phyloP scores from a whole-genome alignment of 2,329 filamentous ascomycete species.

The Diaporthe sp. region DNA sequence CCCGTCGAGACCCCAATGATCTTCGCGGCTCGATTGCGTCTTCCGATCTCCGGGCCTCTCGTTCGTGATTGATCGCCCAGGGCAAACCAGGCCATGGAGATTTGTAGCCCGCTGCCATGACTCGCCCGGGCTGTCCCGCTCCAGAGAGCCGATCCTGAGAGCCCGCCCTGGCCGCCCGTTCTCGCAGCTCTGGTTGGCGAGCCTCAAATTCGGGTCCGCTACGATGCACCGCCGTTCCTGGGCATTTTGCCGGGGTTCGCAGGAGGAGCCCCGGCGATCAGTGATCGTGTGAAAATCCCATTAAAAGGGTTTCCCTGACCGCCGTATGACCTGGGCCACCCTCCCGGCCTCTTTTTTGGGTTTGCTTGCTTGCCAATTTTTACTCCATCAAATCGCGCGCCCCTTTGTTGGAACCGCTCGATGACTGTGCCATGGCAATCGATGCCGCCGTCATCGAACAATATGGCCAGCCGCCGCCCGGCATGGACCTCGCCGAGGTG shows the following conservation, averaged over 20 bases:
- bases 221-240: conserved; percentile 18
- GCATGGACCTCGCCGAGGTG: conserved; percentile 22
- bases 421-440: conserved; percentile 19
- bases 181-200: conserved; percentile 27
- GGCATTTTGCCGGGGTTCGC: conserved; percentile 15
- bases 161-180: neutral
- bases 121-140: conserved; percentile 14
- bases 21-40: neutral
- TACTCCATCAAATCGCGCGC: neutral
- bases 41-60: neutral
- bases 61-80: neutral
- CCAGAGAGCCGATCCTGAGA: conserved; percentile 7
- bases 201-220: conserved; percentile 26
- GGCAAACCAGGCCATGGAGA: neutral
- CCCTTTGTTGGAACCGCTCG: neutral
- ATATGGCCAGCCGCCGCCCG: conserved; percentile 24
- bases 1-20: neutral
- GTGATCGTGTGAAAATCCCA: conserved; percentile 20
- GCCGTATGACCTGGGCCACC: neutral
- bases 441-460: conserved; percentile 25
- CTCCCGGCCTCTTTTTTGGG: neutral
- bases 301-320: conserved; percentile 26
- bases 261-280: conserved; percentile 12
- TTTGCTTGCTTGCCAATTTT: neutral
- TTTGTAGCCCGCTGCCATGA: conserved; percentile 20